Evolutionary conservation across 108 stramenopile species (phyloP), one percentile per base, ranked within the genome.

Genomic region (Aurantiochytrium sp.): DNA sequence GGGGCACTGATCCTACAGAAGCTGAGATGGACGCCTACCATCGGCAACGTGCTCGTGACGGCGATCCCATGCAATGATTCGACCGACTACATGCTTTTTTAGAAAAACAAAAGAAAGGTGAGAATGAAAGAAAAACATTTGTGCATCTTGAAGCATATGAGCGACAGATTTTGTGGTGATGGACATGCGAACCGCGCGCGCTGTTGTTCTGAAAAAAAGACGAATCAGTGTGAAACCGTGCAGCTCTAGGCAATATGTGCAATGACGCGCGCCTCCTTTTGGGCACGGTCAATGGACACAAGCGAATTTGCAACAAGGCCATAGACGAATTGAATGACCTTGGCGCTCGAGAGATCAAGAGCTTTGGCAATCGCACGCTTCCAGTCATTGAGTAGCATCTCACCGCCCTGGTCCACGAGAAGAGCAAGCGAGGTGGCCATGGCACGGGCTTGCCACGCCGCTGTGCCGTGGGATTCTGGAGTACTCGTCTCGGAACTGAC

Each of bases 191-290:
- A 35, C 29, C 1, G 29, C 29, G 29, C 29, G 29, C 29, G n/a
- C n/a, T 35, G 29, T 35, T 35, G 29, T 35, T 35, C 29, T 35
- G 29, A 0, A 35, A 35, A 35, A 35, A 35, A 35, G 29, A 35
- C 1, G 29, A 35, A 0, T 35, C 29, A 35, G 29, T 35, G 29
- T 35, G 29, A 35, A 35, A 35, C 0, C 29, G 29, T 35, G 29
- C 29, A 35, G 29, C 1, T 35, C n/a, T 69, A 69, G 35, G 64
- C 64, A 18, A 69, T 6, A n/a, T 69, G 64, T 18, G 64, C 64
- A 71, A 90, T 51, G 59, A 88, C 88, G 0, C 90, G 35, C 44
- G 73, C 73, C 5, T 83, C 73, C 12, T 53, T 83, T 53, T 83
- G 73, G 10, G 73, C 18, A 6, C 73, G 44, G 51, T 83, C 73